Base-by-base conservation (phyloP, 148 eudicot species). In the Amaranthus hypochondriacus region DNA sequence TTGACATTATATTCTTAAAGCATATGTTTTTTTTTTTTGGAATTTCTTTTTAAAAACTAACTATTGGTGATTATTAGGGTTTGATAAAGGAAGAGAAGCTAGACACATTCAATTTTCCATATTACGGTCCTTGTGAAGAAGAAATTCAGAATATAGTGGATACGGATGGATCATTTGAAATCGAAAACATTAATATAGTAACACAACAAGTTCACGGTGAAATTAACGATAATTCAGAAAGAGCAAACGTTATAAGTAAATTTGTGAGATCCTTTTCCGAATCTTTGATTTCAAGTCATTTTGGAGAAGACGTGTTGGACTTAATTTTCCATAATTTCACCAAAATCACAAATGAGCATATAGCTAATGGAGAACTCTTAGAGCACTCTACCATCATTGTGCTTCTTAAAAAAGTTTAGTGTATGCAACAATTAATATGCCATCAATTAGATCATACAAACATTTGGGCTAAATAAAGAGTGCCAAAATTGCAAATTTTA, bases 91-190 rank as follows among this genome's bases (percentile, higher is more conserved):
- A 78, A 62, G 73, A 68, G 44, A 68, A 68, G 43, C 28, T 60
- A 9, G 73, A 78, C 44, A 15, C 63, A 0, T 78, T 78, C 13
- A 63, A 68, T 51, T 43, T 78, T 11, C 77, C 81, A 46, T 51
- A 18, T 9, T 73, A 51, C 18, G 12, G 62, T 10, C 54, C 81
- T 3, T 39, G 4, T 50, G 47, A 54, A 48, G 81, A 78, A 13
- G 77, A 78, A 48, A 68, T 78, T 39, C 6, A 60, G 42, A 72
- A 7, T 9, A 39, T 78, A 12, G 69, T 78, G 48, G 6, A 68
- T 21, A 73, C 12, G 3, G 52, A 78, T 62, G 81, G 81, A 4
- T 78, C 81, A 21, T 78, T 78, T 61, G 52, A 0, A 21, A 46
- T 72, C 15, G 73, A 73, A 55, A 48, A 46, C 9, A 53, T 50